Conservation (phyloP, 2,329 filamentous ascomycete species). For the Endocalyx cinctus region DNA sequence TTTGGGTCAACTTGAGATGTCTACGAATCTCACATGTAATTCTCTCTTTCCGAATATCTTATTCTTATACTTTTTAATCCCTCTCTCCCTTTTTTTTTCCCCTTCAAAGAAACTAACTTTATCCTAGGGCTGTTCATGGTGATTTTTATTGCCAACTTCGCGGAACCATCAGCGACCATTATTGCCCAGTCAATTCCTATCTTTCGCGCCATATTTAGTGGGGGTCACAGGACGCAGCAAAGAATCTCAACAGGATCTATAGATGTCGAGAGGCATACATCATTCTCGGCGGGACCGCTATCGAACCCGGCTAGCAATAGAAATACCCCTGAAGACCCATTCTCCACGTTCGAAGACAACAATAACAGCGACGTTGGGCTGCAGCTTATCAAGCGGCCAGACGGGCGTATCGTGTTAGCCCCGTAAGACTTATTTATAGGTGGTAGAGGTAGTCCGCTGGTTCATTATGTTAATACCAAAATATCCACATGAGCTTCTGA, state of each 20-base stretch:
- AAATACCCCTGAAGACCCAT: conserved; percentile 1
- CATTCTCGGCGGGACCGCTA: too few relatives aligned
- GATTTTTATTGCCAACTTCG: conserved; percentile 2
- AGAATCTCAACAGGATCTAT: neutral
- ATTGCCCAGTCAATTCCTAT: conserved; percentile 6
- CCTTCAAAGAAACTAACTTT: neutral
- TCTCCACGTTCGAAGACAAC: neutral
- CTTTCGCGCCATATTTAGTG: conserved; percentile 3
- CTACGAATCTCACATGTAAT: neutral
- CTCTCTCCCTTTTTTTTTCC: too few relatives aligned
- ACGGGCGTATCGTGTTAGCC: conserved; percentile 4
- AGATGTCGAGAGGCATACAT: too few relatives aligned
- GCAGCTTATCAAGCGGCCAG: conserved; percentile 4
- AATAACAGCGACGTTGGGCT: too few relatives aligned
- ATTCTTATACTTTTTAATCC: neutral
- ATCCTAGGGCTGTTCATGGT: neutral
- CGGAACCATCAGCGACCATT: conserved; percentile 4
- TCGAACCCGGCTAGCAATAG: neutral
- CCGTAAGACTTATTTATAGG: neutral
- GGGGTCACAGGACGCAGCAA: conserved; percentile 1
- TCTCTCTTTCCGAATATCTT: too few relatives aligned
- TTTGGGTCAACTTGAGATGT: neutral
- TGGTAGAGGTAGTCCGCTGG: too few relatives aligned
- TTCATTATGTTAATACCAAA: too few relatives aligned
- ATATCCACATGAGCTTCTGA: too few relatives aligned